phyloP scores from a whole-genome alignment of 352 stramenopile genomes.

The Pythium coloratum region DNA sequence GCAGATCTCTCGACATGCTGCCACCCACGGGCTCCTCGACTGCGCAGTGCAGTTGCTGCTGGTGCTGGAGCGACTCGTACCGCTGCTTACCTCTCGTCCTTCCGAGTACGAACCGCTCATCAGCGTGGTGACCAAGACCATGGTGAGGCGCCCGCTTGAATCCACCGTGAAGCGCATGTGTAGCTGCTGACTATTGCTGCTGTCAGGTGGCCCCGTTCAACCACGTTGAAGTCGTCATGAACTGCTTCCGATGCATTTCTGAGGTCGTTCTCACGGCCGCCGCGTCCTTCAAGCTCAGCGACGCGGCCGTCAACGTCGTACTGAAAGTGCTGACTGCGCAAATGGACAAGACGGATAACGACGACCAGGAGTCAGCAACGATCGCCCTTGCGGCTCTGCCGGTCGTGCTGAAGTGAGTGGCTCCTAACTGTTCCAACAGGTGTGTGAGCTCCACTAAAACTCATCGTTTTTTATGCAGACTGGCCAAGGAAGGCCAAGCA shows the following conservation, averaged over 20 bases:
- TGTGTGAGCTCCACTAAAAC: neutral
- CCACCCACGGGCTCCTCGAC: slow-evolving; percentile 6
- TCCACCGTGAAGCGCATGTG: neutral
- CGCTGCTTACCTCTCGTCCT: neutral
- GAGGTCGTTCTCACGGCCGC: slow-evolving; percentile 3
- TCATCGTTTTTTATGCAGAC: neutral
- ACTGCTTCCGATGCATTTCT: slow-evolving; percentile 13
- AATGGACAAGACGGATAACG: neutral
- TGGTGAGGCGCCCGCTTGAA: slow-evolving; percentile 1
- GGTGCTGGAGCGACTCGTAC: slow-evolving; percentile 7
- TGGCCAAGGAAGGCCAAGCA: neutral
- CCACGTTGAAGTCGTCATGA: slow-evolving; percentile 3
- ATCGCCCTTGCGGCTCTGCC: slow-evolving; percentile 7
- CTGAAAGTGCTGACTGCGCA: neutral
- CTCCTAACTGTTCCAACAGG: too few species aligned
- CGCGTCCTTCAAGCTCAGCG: slow-evolving; percentile 6
- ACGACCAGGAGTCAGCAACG: neutral
- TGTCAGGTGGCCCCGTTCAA: slow-evolving; percentile 7
- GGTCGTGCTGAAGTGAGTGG: slow-evolving; percentile 3
- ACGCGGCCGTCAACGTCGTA: neutral
- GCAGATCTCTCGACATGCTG: neutral
- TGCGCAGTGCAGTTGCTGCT: slow-evolving; percentile 9
- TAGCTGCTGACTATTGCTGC: neutral
- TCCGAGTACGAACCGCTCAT: slow-evolving; percentile 2
- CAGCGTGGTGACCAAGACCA: slow-evolving; percentile 7